phyloP scores from a whole-genome alignment of 1,284 basidiomycete genomes.

The Sporisorium sorghi region DNA sequence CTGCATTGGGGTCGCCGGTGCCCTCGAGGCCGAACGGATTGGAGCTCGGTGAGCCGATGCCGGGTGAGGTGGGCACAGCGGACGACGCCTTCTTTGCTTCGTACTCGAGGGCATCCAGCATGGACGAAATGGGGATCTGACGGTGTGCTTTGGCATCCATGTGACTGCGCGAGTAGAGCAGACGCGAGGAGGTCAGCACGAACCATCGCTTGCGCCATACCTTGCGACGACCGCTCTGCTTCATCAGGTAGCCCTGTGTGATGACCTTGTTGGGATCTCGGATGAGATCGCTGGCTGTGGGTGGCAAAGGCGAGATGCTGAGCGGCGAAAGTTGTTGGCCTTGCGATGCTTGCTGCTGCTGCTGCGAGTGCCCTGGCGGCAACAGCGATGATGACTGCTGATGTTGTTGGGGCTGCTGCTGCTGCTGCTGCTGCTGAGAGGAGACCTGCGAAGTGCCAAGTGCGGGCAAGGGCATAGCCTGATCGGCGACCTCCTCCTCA shows the following conservation, averaged over 20 bases:
- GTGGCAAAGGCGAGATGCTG: constrained; percentile 22
- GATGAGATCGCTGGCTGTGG: constrained; percentile 36
- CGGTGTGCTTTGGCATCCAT: constrained; percentile 83
- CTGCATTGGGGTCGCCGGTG: constrained; percentile 11
- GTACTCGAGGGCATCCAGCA: constrained; percentile 93
- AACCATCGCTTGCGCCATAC: constrained; percentile 87
- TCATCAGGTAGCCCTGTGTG: constrained; percentile 88
- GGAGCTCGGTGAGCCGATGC: constrained; percentile 31
- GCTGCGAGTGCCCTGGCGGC: constrained; percentile 16
- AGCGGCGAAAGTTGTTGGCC: constrained; percentile 9
- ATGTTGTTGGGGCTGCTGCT: background rate
- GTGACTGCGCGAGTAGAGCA: constrained; percentile 70
- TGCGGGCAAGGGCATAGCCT: constrained; percentile 61
- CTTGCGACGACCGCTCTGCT: constrained; percentile 90
- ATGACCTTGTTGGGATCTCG: constrained; percentile 64
- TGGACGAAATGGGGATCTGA: constrained; percentile 83
- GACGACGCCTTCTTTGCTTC: constrained; percentile 64
- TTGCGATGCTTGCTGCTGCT: constrained; percentile 14
- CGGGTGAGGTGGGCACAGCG: constrained; percentile 52
- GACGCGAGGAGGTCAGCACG: constrained; percentile 66
- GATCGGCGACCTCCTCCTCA: constrained; percentile 61
- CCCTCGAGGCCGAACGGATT: constrained; percentile 41
- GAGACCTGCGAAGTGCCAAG: constrained; percentile 27
- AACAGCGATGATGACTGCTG: background rate
- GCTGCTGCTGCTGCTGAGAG: constrained; percentile 15